Evolutionary conservation across 2,329 filamentous ascomycete genomes (phyloP).

Genomic region (Ascochyta rabiei): DNA sequence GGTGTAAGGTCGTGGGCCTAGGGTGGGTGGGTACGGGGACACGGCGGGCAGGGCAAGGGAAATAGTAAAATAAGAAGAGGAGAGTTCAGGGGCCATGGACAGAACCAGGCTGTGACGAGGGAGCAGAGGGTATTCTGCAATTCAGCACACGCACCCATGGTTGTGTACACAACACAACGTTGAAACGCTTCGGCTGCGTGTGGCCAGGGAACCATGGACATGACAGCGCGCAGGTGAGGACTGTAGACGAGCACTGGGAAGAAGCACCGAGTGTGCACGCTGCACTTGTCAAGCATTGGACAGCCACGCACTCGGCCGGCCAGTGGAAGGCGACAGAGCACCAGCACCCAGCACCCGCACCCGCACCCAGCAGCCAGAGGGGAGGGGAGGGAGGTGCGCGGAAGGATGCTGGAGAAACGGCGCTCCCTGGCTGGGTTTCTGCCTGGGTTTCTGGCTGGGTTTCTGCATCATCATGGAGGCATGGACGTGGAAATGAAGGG

Average conservation of each 20-base stretch:
- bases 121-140: not conserved
- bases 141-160: not conserved
- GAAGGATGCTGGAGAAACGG: too few relatives aligned
- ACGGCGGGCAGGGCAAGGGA: slow-evolving; percentile 1
- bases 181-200: slow-evolving; percentile 10
- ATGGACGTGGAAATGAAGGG: slow-evolving; percentile 12
- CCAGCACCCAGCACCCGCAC: too few relatives aligned
- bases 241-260: slow-evolving; percentile 12
- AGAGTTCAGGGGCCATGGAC: slow-evolving; percentile 3
- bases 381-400: too few relatives aligned
- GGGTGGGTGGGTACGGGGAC: too few relatives aligned
- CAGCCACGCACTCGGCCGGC: slow-evolving; percentile 7
- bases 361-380: too few relatives aligned
- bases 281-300: slow-evolving; percentile 14
- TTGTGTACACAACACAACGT: slow-evolving; percentile 3
- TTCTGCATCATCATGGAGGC: too few relatives aligned
- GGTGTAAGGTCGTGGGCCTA: not conserved
- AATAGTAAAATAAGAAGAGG: too few relatives aligned
- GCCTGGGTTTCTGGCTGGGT: too few relatives aligned
- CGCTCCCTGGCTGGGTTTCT: too few relatives aligned
- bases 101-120: slow-evolving; percentile 4
- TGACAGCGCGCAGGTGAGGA: slow-evolving; percentile 3
- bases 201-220: too few relatives aligned
- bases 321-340: too few relatives aligned
- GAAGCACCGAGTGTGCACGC: not conserved